A percentile compares a stretch with the other conserved stretches of the same genome.
phyloP scores from a whole-genome alignment of 2,329 filamentous ascomycete species.

The Zasmidium angulare region DNA sequence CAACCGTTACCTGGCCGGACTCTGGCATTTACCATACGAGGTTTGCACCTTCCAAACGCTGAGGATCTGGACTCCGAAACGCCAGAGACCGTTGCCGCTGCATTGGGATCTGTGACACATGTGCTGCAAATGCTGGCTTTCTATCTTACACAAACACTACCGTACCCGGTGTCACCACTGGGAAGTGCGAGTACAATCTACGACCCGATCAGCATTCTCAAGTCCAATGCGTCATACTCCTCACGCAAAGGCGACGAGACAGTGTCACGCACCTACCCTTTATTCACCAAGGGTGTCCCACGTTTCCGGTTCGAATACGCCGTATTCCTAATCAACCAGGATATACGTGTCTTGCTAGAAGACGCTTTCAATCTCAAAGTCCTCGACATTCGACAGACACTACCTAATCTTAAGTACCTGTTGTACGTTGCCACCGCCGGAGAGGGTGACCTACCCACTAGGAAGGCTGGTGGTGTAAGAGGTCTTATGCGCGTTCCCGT shows the following conservation, averaged over 20 bases:
- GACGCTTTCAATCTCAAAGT: slow-evolving; percentile 70
- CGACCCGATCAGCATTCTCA: slow-evolving; percentile 62
- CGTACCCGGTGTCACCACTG: slow-evolving; percentile 72
- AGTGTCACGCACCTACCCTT: slow-evolving; percentile 62
- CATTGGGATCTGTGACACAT: slow-evolving; percentile 76
- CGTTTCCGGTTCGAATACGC: slow-evolving; percentile 94
- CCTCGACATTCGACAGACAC: slow-evolving; percentile 84
- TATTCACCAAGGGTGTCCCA: slow-evolving; percentile 67
- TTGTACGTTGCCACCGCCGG: slow-evolving; percentile 87
- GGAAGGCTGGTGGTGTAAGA: slow-evolving; percentile 55
- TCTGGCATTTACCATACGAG: slow-evolving; percentile 80
- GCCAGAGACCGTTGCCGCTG: slow-evolving; percentile 75
- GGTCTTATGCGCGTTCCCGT: slow-evolving; percentile 40
- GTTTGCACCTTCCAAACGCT: slow-evolving; percentile 76
- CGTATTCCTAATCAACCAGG: slow-evolving; percentile 94
- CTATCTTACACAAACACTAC: slow-evolving; percentile 75
- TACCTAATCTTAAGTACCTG: slow-evolving; percentile 91
- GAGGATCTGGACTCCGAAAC: slow-evolving; percentile 65
- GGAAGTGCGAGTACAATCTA: slow-evolving; percentile 74
- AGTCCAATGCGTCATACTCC: slow-evolving; percentile 24
- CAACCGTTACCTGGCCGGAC: slow-evolving; percentile 63
- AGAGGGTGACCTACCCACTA: slow-evolving; percentile 58
- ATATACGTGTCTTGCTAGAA: slow-evolving; percentile 71
- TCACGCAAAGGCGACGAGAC: slow-evolving; percentile 23
- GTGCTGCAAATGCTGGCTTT: slow-evolving; percentile 74